Conservation (phyloP, 805 yeast species). For the Lipomyces anomalus region DNA sequence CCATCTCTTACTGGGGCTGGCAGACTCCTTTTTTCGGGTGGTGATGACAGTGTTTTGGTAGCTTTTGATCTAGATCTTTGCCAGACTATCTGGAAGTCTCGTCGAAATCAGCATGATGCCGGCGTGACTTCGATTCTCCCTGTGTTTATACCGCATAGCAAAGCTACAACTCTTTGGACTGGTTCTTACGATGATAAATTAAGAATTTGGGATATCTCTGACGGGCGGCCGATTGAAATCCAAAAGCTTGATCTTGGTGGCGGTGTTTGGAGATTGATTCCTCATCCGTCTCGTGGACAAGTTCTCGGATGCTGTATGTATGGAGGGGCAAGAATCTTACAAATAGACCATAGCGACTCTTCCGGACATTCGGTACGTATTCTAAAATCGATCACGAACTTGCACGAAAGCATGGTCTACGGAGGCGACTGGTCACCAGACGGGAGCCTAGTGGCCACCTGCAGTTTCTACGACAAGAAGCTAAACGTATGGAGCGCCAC, state of each 20-base stretch:
- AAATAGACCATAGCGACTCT: constrained; percentile 24
- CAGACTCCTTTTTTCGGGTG: constrained; percentile 67
- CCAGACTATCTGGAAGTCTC: constrained; percentile 30
- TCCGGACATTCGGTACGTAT: no score
- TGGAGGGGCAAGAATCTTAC: constrained; percentile 76
- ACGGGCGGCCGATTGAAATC: constrained; percentile 40
- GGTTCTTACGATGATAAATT: constrained; percentile 89
- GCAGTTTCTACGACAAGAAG: constrained; percentile 85
- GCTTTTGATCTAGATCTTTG: constrained; percentile 17
- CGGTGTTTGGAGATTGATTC: constrained; percentile 90
- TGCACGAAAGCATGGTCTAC: constrained; percentile 89
- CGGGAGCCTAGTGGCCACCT: constrained; percentile 56
- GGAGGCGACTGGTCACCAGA: constrained; percentile 81
- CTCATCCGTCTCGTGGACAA: constrained; percentile 47
- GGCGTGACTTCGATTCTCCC: constrained; percentile 83
- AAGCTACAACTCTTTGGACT: constrained; percentile 59
- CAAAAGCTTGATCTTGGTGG: constrained; percentile 62
- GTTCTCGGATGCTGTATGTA: constrained; percentile 89
- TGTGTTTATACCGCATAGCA: constrained; percentile 30
- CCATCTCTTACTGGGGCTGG: constrained; percentile 26
- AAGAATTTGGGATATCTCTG: constrained; percentile 51
- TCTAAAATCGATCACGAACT: constrained; percentile 31
- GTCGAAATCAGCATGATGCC: constrained; percentile 66
- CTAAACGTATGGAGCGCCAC: constrained; percentile 64
- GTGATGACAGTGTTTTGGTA: constrained; percentile 69